phyloP scores from a whole-genome alignment of 225 moss, liverwort and hornwort species.

The Ulota crispa region DNA sequence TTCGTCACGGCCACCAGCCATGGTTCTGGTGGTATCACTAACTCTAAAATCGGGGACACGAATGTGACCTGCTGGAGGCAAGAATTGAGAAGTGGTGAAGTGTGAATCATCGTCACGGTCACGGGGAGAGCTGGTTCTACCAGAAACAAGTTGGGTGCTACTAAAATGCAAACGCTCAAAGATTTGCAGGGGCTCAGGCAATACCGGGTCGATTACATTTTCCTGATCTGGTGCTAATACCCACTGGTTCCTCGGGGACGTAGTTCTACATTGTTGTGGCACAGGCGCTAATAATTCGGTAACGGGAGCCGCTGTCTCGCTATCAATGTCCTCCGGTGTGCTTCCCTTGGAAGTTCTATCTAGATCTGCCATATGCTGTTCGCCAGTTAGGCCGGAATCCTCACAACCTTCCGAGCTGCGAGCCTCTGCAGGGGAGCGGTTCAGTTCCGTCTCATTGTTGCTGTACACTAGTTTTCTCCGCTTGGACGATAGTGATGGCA shows the following conservation, averaged over 20 bases:
- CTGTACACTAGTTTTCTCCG: slow-evolving; percentile 25
- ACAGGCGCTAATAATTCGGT: slow-evolving; percentile 11
- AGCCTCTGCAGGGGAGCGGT: slow-evolving; percentile 12
- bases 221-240: slow-evolving; percentile 26
- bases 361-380: slow-evolving; percentile 58
- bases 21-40: slow-evolving; percentile 10
- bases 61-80: slow-evolving; percentile 24
- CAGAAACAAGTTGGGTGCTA: slow-evolving; percentile 11
- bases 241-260: slow-evolving; percentile 5
- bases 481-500: slow-evolving; percentile 27
- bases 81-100: slow-evolving; percentile 31
- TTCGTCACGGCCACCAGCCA: slow-evolving; percentile 38
- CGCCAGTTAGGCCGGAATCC: slow-evolving; percentile 47
- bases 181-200: slow-evolving; percentile 26
- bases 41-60: neutral
- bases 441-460: slow-evolving; percentile 13
- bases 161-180: slow-evolving; percentile 32
- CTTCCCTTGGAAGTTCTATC: slow-evolving; percentile 38
- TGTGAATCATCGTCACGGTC: slow-evolving; percentile 43
- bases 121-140: neutral
- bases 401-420: slow-evolving; percentile 32
- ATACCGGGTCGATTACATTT: slow-evolving; percentile 22
- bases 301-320: slow-evolving; percentile 4
- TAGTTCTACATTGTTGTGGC: slow-evolving; percentile 22
- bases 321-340: slow-evolving; percentile 44